These are phyloP conservation scores for Fusarium annulatum DNA, from an alignment of 2,329 filamentous ascomycete species.

Conservation along the genomic window DNA sequence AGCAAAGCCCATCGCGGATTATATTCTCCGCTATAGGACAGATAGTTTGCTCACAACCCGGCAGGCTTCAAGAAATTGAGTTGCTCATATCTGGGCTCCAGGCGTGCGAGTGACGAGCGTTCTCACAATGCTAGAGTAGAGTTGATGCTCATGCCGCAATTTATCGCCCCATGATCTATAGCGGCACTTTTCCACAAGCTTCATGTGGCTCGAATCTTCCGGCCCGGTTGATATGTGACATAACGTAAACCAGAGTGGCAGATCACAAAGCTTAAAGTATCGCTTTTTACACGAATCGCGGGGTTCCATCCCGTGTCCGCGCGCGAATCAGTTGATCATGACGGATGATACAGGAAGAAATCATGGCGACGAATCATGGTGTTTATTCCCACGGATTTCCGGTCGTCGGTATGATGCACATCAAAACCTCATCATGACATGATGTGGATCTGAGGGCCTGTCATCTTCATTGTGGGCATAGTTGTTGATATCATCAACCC, in stretches of 20 bases:
- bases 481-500: not conserved
- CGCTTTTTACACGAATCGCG: slow-evolving; percentile 38
- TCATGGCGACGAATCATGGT: not conserved
- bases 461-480: not conserved
- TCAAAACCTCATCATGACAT: not conserved
- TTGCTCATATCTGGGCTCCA: slow-evolving; percentile 7
- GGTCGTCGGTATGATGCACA: not conserved
- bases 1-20: slow-evolving; percentile 20
- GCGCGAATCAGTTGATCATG: not conserved
- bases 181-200: slow-evolving; percentile 4
- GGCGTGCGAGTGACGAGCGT: not conserved
- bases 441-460: not conserved
- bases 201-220: slow-evolving; percentile 22
- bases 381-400: not conserved
- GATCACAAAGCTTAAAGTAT: slow-evolving; percentile 12
- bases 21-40: not conserved
- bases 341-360: not conserved
- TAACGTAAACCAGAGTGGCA: not conserved
- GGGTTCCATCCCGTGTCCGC: slow-evolving; percentile 1
- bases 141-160: slow-evolving; percentile 2
- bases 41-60: not conserved
- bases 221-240: slow-evolving; percentile 13
- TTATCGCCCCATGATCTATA: slow-evolving; percentile 33
- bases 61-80: not conserved
- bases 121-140: not conserved